Conservation (phyloP, 176 grass and related monocot genomes). For the Zea luxurians region DNA sequence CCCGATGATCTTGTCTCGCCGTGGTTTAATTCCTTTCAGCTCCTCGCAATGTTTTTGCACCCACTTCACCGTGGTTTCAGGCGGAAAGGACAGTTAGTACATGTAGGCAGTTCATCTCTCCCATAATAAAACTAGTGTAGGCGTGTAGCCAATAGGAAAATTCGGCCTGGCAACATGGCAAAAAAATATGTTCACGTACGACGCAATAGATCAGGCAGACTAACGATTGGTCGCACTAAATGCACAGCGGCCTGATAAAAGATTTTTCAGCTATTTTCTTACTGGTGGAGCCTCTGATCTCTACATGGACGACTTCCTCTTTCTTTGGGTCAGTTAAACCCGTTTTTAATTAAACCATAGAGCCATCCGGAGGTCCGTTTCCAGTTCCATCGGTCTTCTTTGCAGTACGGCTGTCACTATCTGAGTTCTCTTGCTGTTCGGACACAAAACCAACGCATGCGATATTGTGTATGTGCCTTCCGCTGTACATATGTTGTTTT, state of each 20-base stretch:
- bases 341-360: not conserved
- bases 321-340: not conserved
- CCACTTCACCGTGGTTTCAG: slow-evolving; percentile 24
- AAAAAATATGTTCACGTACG: slow-evolving; percentile 16
- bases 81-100: slow-evolving; percentile 36
- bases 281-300: not conserved
- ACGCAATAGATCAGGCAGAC: not conserved
- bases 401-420: not conserved
- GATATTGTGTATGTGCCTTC: slow-evolving; percentile 44
- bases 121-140: slow-evolving; percentile 20
- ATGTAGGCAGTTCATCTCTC: slow-evolving; percentile 23
- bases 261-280: not conserved
- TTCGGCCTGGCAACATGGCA: slow-evolving; percentile 24
- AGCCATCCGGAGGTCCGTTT: not conserved
- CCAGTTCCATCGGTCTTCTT: not conserved
- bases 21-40: not conserved
- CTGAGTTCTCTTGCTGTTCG: not conserved
- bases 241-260: slow-evolving; percentile 10
- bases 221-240: slow-evolving; percentile 20
- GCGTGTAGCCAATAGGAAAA: slow-evolving; percentile 14
- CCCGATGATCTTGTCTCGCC: not conserved
- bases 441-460: slow-evolving; percentile 39
- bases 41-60: slow-evolving; percentile 8
- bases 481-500: not conserved
- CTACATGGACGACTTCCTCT: not conserved